Conservation (phyloP, 2,329 filamentous ascomycete genomes). For the Teratosphaeria epicoccoides region DNA sequence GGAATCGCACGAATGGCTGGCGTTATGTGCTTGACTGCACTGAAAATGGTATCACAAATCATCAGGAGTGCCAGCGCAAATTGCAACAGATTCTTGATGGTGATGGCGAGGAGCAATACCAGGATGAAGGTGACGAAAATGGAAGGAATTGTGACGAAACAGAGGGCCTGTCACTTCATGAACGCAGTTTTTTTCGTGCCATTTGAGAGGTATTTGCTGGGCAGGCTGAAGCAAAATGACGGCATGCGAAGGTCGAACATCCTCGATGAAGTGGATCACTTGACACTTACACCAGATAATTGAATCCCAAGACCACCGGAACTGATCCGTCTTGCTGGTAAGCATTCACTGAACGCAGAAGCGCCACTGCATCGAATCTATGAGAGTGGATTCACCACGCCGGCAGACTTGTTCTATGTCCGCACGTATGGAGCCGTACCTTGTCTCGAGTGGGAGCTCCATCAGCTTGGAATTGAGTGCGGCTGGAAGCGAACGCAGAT, state of each 20-base stretch:
- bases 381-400: slow-evolving; percentile 41
- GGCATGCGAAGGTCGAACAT: slow-evolving; percentile 30
- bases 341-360: slow-evolving; percentile 45
- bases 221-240: slow-evolving; percentile 33
- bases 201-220: slow-evolving; percentile 36
- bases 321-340: slow-evolving; percentile 42
- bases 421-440: slow-evolving; percentile 46
- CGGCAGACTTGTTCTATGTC: slow-evolving; percentile 42
- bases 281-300: slow-evolving; percentile 43
- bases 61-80: slow-evolving; percentile 30
- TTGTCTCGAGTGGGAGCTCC: slow-evolving; percentile 39
- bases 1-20: slow-evolving; percentile 39
- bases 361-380: slow-evolving; percentile 33
- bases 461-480: slow-evolving; percentile 40
- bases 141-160: no score
- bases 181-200: slow-evolving; percentile 30
- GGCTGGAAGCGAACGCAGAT: slow-evolving; percentile 28
- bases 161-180: slow-evolving; percentile 20
- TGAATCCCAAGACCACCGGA: slow-evolving; percentile 41
- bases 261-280: slow-evolving; percentile 41
- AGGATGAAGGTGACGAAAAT: slow-evolving; percentile 11
- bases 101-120: slow-evolving; percentile 25
- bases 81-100: slow-evolving; percentile 14
- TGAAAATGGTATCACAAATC: slow-evolving; percentile 40
- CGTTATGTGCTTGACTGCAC: slow-evolving; percentile 40